Evolutionary conservation across 2,329 filamentous ascomycete genomes (phyloP).

Genomic region (Laburnicola sp.): DNA sequence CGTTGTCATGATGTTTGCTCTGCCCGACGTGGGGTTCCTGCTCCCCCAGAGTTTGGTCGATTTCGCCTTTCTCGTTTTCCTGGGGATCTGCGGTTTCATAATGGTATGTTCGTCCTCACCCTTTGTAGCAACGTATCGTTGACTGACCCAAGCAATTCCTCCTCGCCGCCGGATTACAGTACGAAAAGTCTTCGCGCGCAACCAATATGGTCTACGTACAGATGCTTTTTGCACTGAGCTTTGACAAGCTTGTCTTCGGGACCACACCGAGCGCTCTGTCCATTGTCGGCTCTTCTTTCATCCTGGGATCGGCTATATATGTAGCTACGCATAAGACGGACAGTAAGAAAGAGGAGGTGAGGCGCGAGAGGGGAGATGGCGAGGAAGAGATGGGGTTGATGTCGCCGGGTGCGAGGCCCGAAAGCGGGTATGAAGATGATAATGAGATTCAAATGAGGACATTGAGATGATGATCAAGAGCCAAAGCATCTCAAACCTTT

Average conservation of each 20-base stretch:
- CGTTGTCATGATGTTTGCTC: slow-evolving; percentile 58
- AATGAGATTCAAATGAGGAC: slow-evolving; percentile 24
- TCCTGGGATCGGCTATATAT: slow-evolving; percentile 67
- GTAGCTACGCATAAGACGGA: slow-evolving; percentile 60
- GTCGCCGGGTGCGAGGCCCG: slow-evolving; percentile 20
- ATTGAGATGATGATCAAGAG: slow-evolving; percentile 12
- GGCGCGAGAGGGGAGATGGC: slow-evolving; percentile 16
- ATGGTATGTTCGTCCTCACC: slow-evolving; percentile 53
- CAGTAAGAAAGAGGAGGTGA: slow-evolving; percentile 24
- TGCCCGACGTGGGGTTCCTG: slow-evolving; percentile 61
- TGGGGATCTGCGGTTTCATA: slow-evolving; percentile 75
- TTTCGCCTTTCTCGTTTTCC: slow-evolving; percentile 68
- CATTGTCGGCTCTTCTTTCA: slow-evolving; percentile 64
- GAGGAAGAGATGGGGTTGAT: slow-evolving; percentile 44
- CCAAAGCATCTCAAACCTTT: too few species aligned
- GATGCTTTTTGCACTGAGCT: slow-evolving; percentile 68
- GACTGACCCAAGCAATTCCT: slow-evolving; percentile 65
- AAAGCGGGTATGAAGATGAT: slow-evolving; percentile 16
- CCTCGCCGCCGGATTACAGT: slow-evolving; percentile 74
- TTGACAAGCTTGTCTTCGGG: slow-evolving; percentile 67
- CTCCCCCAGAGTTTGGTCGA: slow-evolving; percentile 59
- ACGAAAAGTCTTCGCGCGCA: slow-evolving; percentile 66
- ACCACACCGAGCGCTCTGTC: slow-evolving; percentile 61
- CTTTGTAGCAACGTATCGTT: not conserved
- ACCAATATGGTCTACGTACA: slow-evolving; percentile 71